Evolutionary conservation across 2,329 filamentous ascomycete genomes (phyloP).

Genomic region (Biscogniauxia sp.): DNA sequence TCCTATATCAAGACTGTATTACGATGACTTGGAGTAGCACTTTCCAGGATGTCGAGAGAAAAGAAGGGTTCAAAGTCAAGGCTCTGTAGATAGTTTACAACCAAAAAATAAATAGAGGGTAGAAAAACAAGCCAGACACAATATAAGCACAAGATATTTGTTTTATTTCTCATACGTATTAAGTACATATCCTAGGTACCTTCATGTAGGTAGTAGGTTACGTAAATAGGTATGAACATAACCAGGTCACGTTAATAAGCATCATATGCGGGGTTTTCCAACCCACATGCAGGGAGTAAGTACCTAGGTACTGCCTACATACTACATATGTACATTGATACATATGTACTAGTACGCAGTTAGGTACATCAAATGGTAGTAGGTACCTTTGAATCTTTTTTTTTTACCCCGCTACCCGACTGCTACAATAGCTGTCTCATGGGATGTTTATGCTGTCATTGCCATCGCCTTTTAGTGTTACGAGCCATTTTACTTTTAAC

Average conservation of each 20-base stretch:
- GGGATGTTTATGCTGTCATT: background rate
- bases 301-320: background rate
- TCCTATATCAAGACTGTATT: slow-evolving; percentile 15
- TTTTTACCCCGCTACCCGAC: background rate
- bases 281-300: too few relatives aligned
- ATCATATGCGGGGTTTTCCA: too few relatives aligned
- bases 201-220: too few relatives aligned
- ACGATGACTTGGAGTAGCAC: slow-evolving; percentile 16
- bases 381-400: background rate
- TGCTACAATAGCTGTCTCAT: background rate
- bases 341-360: too few relatives aligned
- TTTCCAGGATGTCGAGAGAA: slow-evolving; percentile 14
- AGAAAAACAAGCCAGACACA: slow-evolving; percentile 8
- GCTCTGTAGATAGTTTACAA: slow-evolving; percentile 14
- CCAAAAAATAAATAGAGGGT: slow-evolving; percentile 10
- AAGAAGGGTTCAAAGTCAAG: slow-evolving; percentile 1
- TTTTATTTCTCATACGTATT: background rate
- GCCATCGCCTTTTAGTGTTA: background rate
- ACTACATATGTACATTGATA: too few relatives aligned
- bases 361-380: background rate
- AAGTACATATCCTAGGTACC: background rate
- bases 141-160: slow-evolving; percentile 11
- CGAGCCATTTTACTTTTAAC: background rate
- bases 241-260: background rate
- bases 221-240: background rate